Percentiles rank a stretch among this genome's conserved stretches.
These are phyloP conservation scores for Penstemon eatonii DNA, from an alignment of 257 asterid genomes.

Conservation along the genomic window DNA sequence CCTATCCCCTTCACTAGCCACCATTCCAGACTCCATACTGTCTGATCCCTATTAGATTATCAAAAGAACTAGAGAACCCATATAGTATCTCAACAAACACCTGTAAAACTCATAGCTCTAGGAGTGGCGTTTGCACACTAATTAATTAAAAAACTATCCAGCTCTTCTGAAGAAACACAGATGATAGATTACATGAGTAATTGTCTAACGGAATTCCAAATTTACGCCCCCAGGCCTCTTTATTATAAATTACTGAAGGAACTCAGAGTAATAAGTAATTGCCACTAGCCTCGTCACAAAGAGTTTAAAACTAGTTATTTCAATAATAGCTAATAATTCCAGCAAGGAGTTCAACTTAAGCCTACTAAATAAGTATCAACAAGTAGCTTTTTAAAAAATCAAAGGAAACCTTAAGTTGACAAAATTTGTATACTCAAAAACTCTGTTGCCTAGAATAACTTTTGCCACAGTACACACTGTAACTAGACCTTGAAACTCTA, in stretches of 20 bases:
- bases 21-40: not conserved
- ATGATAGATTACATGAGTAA: not conserved
- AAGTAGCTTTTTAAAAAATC: not conserved
- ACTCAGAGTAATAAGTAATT: conserved; percentile 1
- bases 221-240: not conserved
- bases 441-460: not conserved
- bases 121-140: not conserved
- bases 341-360: not conserved
- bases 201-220: conserved; percentile 5
- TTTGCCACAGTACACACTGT: not conserved
- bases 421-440: conserved; percentile 3
- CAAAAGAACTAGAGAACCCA: not conserved
- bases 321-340: not conserved
- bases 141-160: conserved; percentile 1
- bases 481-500: not conserved
- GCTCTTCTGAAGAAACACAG: not conserved
- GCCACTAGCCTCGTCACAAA: not conserved
- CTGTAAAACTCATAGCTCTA: conserved; percentile 10
- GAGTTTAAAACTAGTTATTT: not conserved
- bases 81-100: not conserved
- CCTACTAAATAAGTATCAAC: not conserved
- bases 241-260: not conserved
- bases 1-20: too few relatives aligned
- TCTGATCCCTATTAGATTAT: not conserved
- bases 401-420: not conserved